Evolutionary conservation across 768 basidiomycete genomes (phyloP).

Genomic region (Termitomyces sp.): DNA sequence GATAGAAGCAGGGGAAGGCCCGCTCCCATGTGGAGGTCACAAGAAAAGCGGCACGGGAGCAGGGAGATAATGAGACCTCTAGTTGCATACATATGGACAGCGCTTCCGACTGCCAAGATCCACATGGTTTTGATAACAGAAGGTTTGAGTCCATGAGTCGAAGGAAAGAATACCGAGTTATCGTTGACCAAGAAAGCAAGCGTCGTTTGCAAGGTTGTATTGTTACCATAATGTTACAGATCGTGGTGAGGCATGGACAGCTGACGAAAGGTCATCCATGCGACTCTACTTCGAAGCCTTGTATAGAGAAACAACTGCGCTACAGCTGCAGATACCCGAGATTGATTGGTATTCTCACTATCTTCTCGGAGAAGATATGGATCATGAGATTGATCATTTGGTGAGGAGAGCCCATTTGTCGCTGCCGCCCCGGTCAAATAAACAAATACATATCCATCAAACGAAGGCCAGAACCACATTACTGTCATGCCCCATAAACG

Average conservation of each 20-base stretch:
- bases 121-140: neutral
- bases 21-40: neutral
- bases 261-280: neutral
- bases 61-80: neutral
- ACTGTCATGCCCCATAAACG: conserved; percentile 59
- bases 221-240: neutral
- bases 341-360: too few species aligned
- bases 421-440: neutral
- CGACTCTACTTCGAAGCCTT: neutral
- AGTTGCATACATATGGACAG: neutral
- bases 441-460: neutral
- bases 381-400: neutral
- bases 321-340: neutral
- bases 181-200: neutral
- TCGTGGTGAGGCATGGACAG: neutral
- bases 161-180: neutral
- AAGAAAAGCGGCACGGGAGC: neutral
- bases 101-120: neutral
- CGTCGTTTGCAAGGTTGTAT: neutral
- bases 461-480: neutral
- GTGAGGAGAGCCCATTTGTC: neutral
- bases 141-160: neutral
- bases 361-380: too few species aligned
- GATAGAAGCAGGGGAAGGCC: neutral
- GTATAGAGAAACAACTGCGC: neutral